phyloP scores from a whole-genome alignment of 163 green algal genomes.

The Chlorella variabilis region DNA sequence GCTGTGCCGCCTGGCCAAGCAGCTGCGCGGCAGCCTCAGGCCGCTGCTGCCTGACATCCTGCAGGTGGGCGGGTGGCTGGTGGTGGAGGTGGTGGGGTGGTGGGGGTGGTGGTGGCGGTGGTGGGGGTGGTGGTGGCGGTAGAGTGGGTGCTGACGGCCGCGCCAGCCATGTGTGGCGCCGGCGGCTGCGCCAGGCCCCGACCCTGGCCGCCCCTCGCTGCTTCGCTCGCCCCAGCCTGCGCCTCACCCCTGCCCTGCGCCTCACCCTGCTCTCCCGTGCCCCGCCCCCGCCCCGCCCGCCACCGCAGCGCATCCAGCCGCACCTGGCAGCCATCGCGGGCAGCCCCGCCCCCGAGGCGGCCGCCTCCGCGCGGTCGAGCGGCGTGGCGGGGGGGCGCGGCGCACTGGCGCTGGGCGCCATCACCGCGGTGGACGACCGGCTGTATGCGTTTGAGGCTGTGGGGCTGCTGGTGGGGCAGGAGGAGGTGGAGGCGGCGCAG shows the following conservation, averaged over 20 bases:
- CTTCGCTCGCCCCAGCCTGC: no score
- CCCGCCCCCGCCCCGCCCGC: background rate
- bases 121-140: no score
- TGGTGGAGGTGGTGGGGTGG: background rate
- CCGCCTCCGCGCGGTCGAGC: background rate
- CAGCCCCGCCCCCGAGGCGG: constrained; percentile 38
- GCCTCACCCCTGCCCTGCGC: no score
- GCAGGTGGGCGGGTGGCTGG: constrained; percentile 18
- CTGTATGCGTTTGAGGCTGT: constrained; percentile 93
- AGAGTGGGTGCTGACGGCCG: no score
- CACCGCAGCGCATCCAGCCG: constrained; percentile 57
- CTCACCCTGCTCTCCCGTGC: no score
- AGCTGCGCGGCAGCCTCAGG: constrained; percentile 67
- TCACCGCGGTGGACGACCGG: constrained; percentile 75
- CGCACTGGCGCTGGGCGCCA: background rate
- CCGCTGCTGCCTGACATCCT: constrained; percentile 69
- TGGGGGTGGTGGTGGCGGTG: background rate
- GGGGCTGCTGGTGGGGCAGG: constrained; percentile 84
- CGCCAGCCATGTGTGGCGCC: no score
- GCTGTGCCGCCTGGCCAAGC: constrained; percentile 85
- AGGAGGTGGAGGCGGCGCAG: constrained; percentile 72
- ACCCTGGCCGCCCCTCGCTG: no score
- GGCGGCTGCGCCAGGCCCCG: no score
- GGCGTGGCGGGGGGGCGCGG: constrained; percentile 16
- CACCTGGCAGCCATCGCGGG: constrained; percentile 72